Evolutionary conservation across 2,329 filamentous ascomycete species (phyloP).

Genomic region (Arthrobotrys sinensis): DNA sequence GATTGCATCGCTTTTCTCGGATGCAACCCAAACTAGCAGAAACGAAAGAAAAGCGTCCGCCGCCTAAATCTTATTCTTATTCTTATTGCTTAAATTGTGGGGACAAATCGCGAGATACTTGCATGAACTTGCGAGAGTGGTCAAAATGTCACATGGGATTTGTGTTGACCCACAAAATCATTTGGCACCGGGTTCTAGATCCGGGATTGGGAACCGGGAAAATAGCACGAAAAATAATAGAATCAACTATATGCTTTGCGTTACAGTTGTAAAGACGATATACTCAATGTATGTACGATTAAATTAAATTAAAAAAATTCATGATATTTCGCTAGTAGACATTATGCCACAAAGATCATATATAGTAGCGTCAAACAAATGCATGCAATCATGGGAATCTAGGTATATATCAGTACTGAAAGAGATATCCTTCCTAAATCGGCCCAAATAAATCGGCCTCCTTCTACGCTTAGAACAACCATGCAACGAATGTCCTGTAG

Average conservation of each 20-base stretch:
- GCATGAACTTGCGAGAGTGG: background rate
- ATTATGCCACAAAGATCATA: constrained; percentile 38
- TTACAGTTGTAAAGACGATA: no score
- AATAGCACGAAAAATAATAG: no score
- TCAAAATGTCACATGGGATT: constrained; percentile 43
- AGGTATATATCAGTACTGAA: constrained; percentile 19
- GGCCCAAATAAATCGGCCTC: background rate
- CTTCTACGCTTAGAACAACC: constrained; percentile 73
- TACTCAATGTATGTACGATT: background rate
- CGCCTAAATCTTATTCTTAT: constrained; percentile 43
- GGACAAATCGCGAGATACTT: constrained; percentile 10
- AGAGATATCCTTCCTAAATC: background rate
- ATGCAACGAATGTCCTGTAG: constrained; percentile 74
- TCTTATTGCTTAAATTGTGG: constrained; percentile 35
- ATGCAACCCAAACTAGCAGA: constrained; percentile 48
- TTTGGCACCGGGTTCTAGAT: no score
- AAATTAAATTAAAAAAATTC: constrained; percentile 3
- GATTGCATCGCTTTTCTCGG: constrained; percentile 31
- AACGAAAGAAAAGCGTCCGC: constrained; percentile 48
- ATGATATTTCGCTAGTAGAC: constrained; percentile 42
- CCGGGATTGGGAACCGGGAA: no score
- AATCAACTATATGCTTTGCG: no score
- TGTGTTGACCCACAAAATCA: constrained; percentile 15
- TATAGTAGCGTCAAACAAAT: constrained; percentile 23
- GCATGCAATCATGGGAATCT: constrained; percentile 30